Percentiles rank a stretch among this genome's conserved stretches.
phyloP scores from a whole-genome alignment of 2,329 filamentous ascomycete genomes.

The Arachnomyces sp. region DNA sequence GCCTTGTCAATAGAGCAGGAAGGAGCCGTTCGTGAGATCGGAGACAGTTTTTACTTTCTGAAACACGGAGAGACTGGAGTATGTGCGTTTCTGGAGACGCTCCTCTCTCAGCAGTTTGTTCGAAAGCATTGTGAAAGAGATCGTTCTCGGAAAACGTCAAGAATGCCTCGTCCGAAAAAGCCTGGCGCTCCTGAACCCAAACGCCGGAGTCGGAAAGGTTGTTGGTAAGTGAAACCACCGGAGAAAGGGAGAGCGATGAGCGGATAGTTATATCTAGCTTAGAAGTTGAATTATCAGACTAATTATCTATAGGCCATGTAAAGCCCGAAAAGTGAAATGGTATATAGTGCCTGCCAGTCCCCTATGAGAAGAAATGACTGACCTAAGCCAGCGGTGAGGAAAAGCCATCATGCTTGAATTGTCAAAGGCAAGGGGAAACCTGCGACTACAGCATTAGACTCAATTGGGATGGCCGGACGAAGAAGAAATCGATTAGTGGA shows the following conservation, averaged over 20 bases:
- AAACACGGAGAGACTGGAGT: neutral
- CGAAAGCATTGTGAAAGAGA: neutral
- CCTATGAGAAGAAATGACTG: conserved; percentile 1
- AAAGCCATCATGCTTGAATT: conserved; percentile 65
- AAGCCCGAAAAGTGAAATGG: conserved; percentile 67
- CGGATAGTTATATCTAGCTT: conserved; percentile 2
- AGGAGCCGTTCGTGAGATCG: neutral
- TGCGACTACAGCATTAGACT: conserved; percentile 77
- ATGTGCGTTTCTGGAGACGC: neutral
- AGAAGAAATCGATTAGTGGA: conserved; percentile 45
- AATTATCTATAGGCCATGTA: conserved; percentile 55
- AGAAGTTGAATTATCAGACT: conserved; percentile 4
- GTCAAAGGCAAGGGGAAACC: conserved; percentile 60
- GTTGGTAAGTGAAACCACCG: conserved; percentile 43
- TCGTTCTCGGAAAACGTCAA: neutral
- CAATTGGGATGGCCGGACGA: conserved; percentile 70
- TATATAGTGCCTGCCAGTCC: conserved; percentile 16
- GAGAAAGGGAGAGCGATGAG: neutral
- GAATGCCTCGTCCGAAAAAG: conserved; percentile 58
- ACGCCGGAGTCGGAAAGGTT: conserved; percentile 55
- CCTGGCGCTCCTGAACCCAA: conserved; percentile 53
- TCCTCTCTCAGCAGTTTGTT: neutral
- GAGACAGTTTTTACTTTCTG: neutral
- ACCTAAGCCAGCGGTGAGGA: conserved; percentile 55
- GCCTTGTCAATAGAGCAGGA: neutral